Base-by-base conservation (phyloP, 768 basidiomycete genomes). In the Psilocybe azurescens region DNA sequence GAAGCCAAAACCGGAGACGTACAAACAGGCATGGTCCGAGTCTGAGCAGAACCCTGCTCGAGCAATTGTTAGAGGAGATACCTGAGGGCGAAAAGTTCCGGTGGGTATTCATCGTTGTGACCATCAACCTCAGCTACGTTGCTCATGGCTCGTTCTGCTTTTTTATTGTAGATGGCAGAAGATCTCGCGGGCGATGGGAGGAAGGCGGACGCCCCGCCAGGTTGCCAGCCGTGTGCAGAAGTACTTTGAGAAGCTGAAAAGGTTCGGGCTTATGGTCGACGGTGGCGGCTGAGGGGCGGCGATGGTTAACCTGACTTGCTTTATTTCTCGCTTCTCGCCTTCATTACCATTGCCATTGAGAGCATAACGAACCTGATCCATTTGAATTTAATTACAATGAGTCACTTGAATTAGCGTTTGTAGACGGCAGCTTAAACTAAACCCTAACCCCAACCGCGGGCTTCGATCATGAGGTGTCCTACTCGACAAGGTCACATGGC, bases 221-320 rank as follows among this genome's bases (percentile, higher is more conserved):
- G 93, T 94, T n/a, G 91, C 91, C 39, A 93, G 90, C 77, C 84
- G 91, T 16, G 92, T 94, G 57, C 93, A 94, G 68, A 94, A 94
- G 74, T 94, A 93, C 74, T 89, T 92, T 72, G 90, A 90, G 72
- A 94, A 93, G 78, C 73, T 94, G 73, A 91, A 88, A 75, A 83
- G 84, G 65, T 93, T 87, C 72, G 91, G 91, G 16, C 36, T 53
- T 4, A 53, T 13, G 32, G 33, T 53, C 2, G 52, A 53, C 3
- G 52, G 36, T 1, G 32, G n/a, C 14, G 52, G 50, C 10, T 36
- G 14, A 13, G 41, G 33, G 24, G 24, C 24, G 2, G 24, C 24
- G 24, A 1, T 24, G 24, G 24, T 24, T 24, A 24, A 24, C 24
- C 1, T 24, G 24, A 24, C 18, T 53, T 13, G 36, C 33, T n/a